Conservation (phyloP, 2,329 filamentous ascomycete species). For the Septoria linicola region DNA sequence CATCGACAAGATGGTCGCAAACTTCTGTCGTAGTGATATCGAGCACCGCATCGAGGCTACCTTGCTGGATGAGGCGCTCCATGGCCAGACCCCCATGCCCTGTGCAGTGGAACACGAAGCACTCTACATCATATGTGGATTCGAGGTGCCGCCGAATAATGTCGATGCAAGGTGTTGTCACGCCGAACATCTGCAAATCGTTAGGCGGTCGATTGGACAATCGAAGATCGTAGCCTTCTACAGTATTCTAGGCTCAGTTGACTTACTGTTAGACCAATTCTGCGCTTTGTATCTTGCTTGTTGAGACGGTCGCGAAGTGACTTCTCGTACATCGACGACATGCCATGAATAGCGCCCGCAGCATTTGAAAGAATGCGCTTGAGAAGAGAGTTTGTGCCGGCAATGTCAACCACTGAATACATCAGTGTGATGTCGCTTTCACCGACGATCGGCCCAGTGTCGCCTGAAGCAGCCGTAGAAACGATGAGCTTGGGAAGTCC, state of each 20-base stretch:
- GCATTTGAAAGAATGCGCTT: slow-evolving; percentile 61
- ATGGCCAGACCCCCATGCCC: slow-evolving; percentile 67
- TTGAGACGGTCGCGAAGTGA: slow-evolving; percentile 7
- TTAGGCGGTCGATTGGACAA: too few relatives aligned
- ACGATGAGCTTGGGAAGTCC: slow-evolving; percentile 70
- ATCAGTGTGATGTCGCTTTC: slow-evolving; percentile 69
- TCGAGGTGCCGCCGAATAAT: slow-evolving; percentile 54
- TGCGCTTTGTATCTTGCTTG: slow-evolving; percentile 40
- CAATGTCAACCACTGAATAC: slow-evolving; percentile 70
- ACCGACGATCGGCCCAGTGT: slow-evolving; percentile 63
- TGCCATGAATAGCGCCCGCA: slow-evolving; percentile 59
- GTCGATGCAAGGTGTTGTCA: slow-evolving; percentile 67
- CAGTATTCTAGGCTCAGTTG: too few relatives aligned
- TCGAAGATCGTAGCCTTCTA: too few relatives aligned
- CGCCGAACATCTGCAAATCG: slow-evolving; percentile 65
- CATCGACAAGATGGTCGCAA: slow-evolving; percentile 58
- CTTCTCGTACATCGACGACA: slow-evolving; percentile 51
- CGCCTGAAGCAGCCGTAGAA: slow-evolving; percentile 67
- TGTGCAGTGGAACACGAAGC: slow-evolving; percentile 68
- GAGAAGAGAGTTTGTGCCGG: slow-evolving; percentile 62
- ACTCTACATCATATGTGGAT: slow-evolving; percentile 51
- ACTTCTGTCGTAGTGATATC: slow-evolving; percentile 73
- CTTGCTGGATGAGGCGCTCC: slow-evolving; percentile 62
- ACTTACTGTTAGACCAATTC: slow-evolving; percentile 57
- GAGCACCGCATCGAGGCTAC: slow-evolving; percentile 62